A percentile compares a stretch with the other conserved stretches of the same genome.
These are phyloP conservation scores for Diutina mesorugosa DNA, from an alignment of 1,139 yeast genomes.

Conservation along the genomic window DNA sequence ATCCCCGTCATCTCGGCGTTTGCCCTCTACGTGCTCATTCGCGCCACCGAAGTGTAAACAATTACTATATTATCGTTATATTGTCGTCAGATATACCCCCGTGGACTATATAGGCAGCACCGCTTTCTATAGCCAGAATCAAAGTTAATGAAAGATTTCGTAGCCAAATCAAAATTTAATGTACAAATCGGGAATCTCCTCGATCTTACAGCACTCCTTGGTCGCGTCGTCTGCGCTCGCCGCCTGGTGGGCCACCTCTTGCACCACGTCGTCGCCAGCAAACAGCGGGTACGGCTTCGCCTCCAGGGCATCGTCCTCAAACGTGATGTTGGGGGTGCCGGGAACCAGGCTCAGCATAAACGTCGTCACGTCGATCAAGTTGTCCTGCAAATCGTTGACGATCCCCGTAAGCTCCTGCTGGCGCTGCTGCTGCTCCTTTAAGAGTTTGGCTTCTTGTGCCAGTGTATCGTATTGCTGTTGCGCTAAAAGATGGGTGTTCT, in stretches of 20 bases:
- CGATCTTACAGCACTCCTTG: not conserved
- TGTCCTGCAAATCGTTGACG: constrained; percentile 31
- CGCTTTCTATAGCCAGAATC: too few relatives aligned
- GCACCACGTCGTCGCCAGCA: not conserved
- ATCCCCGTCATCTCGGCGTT: constrained; percentile 46
- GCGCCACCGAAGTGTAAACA: not conserved
- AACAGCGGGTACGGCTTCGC: not conserved
- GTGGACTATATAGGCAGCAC: not conserved
- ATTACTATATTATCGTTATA: not conserved
- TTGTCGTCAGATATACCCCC: not conserved
- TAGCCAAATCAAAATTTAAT: not conserved
- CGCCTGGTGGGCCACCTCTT: not conserved
- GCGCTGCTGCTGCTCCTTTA: constrained; percentile 26
- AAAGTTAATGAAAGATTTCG: not conserved
- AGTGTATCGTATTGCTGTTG: constrained; percentile 19
- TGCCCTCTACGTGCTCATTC: not conserved
- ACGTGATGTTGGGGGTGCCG: not conserved
- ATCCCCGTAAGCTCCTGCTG: constrained; percentile 29
- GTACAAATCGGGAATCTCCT: not conserved
- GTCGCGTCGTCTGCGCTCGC: not conserved
- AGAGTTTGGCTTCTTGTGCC: constrained; percentile 25
- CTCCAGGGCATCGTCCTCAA: not conserved
- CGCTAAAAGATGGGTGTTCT: constrained; percentile 17
- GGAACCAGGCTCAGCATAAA: constrained; percentile 15
- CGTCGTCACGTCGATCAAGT: constrained; percentile 31